Conservation (phyloP, 306 rosid species). For the Cucumis hystrix region DNA sequence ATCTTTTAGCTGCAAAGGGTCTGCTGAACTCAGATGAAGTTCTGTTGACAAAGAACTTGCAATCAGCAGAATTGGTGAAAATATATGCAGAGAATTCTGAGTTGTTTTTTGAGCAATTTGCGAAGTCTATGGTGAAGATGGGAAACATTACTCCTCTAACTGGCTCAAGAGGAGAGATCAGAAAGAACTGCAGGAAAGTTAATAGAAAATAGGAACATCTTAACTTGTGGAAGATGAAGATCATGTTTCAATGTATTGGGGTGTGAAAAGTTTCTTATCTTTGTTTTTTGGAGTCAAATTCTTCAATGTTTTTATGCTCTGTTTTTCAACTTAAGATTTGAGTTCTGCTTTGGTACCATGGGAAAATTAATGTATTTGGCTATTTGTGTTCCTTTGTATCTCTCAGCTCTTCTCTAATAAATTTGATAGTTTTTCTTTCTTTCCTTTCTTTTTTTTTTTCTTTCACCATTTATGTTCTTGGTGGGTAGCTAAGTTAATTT, state of each 20-base stretch:
- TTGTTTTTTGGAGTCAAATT: background rate
- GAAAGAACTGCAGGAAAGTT: constrained; percentile 47
- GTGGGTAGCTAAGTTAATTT: too few relatives aligned
- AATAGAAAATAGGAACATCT: constrained; percentile 12
- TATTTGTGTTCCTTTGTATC: background rate
- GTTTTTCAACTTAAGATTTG: background rate
- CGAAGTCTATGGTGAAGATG: constrained; percentile 84
- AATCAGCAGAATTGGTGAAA: constrained; percentile 44
- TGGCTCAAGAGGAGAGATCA: constrained; percentile 73
- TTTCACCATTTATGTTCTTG: too few relatives aligned
- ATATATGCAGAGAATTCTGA: constrained; percentile 43
- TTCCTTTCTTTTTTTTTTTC: background rate
- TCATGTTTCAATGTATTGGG: background rate
- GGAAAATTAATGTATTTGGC: background rate
- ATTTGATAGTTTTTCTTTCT: background rate
- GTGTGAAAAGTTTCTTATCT: background rate
- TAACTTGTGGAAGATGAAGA: background rate
- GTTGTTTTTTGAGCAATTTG: constrained; percentile 64
- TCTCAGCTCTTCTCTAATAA: background rate
- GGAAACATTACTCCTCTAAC: constrained; percentile 74
- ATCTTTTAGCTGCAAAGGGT: constrained; percentile 67
- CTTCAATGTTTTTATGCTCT: background rate
- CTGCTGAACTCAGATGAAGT: constrained; percentile 67
- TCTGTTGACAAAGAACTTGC: constrained; percentile 39
- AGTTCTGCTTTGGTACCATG: background rate